Evolutionary conservation across 1,284 basidiomycete species (phyloP), one percentile per base, ranked within the genome.

Genomic region (Rhodotorula sp.): DNA sequence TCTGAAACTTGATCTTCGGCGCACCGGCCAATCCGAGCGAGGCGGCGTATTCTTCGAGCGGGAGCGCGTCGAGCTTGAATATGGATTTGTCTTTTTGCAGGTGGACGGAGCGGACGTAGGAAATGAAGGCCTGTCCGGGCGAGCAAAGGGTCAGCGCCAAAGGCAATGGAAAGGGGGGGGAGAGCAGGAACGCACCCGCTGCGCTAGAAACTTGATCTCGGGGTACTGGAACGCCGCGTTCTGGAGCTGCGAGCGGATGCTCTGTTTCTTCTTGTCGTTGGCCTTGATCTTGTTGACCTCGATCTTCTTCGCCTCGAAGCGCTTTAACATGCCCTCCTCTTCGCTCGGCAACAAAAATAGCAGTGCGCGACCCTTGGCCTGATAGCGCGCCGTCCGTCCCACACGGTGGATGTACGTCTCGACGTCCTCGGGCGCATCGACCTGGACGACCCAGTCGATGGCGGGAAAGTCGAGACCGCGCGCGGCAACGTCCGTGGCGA

Each of bases 351-450:
- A 81, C 20, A 98, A 81, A 64, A 99, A 84, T 70, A 96, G 81
- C 62, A 99, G 81, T 0, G 87, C 89, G 79, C 94, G 93, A 1
- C 96, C 96, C 51, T 89, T 88, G 71, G 89, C 89, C 77, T 94
- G 88, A 79, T 98, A 98, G 58, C 95, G 85, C 48, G 95, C 96
- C 15, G 95, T 99, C 62, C 95, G 85, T 1, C 95, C 95, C 2
- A 99, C 95, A 31, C 95, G 88, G 80, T 99, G 95, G 58, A 99
- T 93, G 80, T 99, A 99, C 18, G 93, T 97, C 70, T 96, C 94
- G n/a, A 89, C 91, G 78, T 98, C 94, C 81, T 99, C 95, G 0
- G 95, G 95, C 31, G 91, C 92, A 80, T 99, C 95, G n/a, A 94
- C 83, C 80, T 99, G 96, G 47, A 99, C 81, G 18, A 99, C 95